Base-by-base conservation (phyloP, 345 rosid species). In the Iberis pinnata region DNA sequence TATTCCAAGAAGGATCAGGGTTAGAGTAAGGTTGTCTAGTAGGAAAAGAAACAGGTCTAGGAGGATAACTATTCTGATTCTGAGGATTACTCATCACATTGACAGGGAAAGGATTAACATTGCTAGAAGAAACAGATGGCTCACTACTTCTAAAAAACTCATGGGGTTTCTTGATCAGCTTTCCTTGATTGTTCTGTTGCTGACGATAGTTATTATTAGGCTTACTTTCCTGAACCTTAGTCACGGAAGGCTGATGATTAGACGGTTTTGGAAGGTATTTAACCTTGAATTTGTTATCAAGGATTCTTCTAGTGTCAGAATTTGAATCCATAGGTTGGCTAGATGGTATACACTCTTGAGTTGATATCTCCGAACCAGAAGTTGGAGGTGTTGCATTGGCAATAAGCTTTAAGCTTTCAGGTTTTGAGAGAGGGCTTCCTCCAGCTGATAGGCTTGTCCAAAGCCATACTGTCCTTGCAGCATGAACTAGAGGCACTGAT, bases 381-480 rank as follows among this genome's bases (percentile, higher is more conserved):
- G 58, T 2, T 19, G 32, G n/a, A 9, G 42, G 24, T 8, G 53
- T 63, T 19, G 24, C 64, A 52, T 74, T 70, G 7, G 39, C 11
- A 41, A 70, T 68, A 60, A 75, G 78, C 19, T 58, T 73, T 12
- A 56, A 66, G 31, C 78, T 73, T 63, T 84, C 83, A 26, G 49
- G 70, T 16, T 43, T 71, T 0, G 77, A 18, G 15, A 89, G 70
- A 8, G 97, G 94, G 1, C 59, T 58, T 18, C 86, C 96, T 45
- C 97, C 97, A 37, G 72, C 79, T 2, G 75, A 56, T 18, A 89
- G 73, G 43, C 80, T 80, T 1, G 80, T 81, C 96, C 96, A 89
- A 20, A 84, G 87, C 97, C 96, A 89, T 5, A 89, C 83, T 18
- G 79, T 76, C 63, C 59, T 89, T 0, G 96, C 97, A 12, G 97